Base-by-base conservation (phyloP, 495 filamentous ascomycete genomes). In the Viridothelium virens region DNA sequence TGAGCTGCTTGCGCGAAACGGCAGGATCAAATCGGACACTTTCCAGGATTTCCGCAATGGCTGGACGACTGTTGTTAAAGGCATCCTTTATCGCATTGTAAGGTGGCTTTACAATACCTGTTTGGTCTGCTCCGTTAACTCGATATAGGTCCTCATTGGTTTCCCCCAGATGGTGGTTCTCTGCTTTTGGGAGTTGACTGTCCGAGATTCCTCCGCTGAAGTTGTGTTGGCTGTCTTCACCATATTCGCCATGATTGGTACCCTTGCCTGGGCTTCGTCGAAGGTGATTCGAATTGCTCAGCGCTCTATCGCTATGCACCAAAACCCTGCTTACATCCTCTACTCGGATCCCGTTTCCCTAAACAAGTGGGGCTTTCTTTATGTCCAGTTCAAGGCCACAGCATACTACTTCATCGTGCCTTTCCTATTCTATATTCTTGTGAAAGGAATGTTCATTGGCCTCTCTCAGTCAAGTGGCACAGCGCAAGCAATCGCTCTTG, bases 311-410 rank as follows among this genome's bases (percentile, higher is more conserved):
- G 77, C 84, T 11, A 89, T 96, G 84, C 93, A 98, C 83, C 91
- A 91, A 74, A 98, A 97, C 75, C 93, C 94, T 11, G 93, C 91
- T 59, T 97, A 97, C 73, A 96, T 97, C 70, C 85, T 98, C 46
- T 98, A 96, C 80, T 96, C 94, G 7, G 94, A 98, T 72, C 91
- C 92, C 10, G 83, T 89, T 62, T 86, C 89, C 41, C 79, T 98
- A 66, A 97, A 98, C 85, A 96, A 96, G 79, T 97, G 94, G 94
- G 94, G 94, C 16, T 98, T 97, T 79, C 79, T 98, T 38, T 98
- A 98, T 74, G 91, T 98, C 65, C 94, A 97, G 75, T 97, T 96
- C 81, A 89, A 92, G 65, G 93, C 94, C 31, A 93, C 93, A 1
- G 90, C 91, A 6, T 98, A 98, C 81, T 98, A 96, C 80, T 98